Conservation (phyloP, 2,329 filamentous ascomycete species). For the Niveomyces coronatus region DNA sequence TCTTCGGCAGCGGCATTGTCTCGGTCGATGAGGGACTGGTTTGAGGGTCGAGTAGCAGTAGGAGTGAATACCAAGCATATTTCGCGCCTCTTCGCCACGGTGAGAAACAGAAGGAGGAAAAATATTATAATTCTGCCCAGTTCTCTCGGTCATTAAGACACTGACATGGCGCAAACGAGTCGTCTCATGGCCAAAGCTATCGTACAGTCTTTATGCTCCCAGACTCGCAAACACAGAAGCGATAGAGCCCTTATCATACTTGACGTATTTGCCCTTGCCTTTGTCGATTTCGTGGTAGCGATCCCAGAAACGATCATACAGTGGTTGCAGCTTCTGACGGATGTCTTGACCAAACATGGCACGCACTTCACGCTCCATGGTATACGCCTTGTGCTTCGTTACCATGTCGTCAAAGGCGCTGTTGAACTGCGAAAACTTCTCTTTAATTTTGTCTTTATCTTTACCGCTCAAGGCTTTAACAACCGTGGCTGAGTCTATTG, state of each 20-base stretch:
- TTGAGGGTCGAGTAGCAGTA: not conserved
- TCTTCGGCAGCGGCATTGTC: slow-evolving; percentile 45
- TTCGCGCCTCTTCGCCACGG: too few relatives aligned
- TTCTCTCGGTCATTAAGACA: slow-evolving; percentile 1
- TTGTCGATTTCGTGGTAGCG: slow-evolving; percentile 96
- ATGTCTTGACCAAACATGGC: slow-evolving; percentile 73
- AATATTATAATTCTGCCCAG: not conserved
- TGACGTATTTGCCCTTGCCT: slow-evolving; percentile 95
- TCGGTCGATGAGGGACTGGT: not conserved
- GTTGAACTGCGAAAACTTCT: slow-evolving; percentile 92
- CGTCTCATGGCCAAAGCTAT: slow-evolving; percentile 2
- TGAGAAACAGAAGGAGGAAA: not conserved
- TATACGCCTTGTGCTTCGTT: slow-evolving; percentile 66
- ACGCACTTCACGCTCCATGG: slow-evolving; percentile 86
- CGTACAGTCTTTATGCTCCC: slow-evolving; percentile 19
- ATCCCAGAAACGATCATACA: slow-evolving; percentile 95
- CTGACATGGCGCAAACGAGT: too few relatives aligned
- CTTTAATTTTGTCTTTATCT: slow-evolving; percentile 92
- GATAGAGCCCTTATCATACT: slow-evolving; percentile 84
- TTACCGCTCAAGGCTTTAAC: slow-evolving; percentile 77
- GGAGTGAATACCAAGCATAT: too few relatives aligned
- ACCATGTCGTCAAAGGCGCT: slow-evolving; percentile 82
- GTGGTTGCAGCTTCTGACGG: slow-evolving; percentile 81
- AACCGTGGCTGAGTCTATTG: slow-evolving; percentile 72
- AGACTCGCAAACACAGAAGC: slow-evolving; percentile 52